Conservation (phyloP, 2,329 filamentous ascomycete genomes). For the Karstenula rhodostoma region DNA sequence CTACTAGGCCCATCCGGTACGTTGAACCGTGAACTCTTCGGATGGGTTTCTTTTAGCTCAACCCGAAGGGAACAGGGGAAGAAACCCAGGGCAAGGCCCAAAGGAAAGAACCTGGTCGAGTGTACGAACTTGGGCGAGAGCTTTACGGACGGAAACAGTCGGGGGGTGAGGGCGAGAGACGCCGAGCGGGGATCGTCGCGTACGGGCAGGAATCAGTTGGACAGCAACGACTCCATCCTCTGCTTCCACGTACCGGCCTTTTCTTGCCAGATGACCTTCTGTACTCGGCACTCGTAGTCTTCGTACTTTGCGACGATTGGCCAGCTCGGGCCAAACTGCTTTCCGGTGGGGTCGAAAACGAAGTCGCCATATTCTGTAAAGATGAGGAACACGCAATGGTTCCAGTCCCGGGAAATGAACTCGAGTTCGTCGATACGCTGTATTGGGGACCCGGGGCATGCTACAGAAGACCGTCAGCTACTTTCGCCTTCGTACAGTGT, state of each 20-base stretch:
- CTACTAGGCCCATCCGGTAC: slow-evolving; percentile 18
- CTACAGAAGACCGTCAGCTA: background rate
- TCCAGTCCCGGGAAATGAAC: slow-evolving; percentile 4
- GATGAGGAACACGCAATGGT: slow-evolving; percentile 19
- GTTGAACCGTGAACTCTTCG: slow-evolving; percentile 14
- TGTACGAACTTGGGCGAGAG: background rate
- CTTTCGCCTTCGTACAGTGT: background rate
- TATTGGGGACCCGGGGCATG: background rate
- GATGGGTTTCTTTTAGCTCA: slow-evolving; percentile 11
- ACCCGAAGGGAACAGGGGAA: slow-evolving; percentile 2
- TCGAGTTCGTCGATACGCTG: background rate
- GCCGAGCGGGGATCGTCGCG: background rate
- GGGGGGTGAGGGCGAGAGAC: background rate
- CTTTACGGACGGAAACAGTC: background rate
- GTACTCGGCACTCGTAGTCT: too few species aligned
- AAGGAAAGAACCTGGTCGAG: background rate
- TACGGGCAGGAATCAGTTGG: too few species aligned
- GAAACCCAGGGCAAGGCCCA: slow-evolving; percentile 10
- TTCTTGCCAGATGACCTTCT: too few species aligned
- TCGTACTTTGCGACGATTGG: slow-evolving; percentile 17
- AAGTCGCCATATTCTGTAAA: background rate
- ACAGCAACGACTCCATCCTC: too few species aligned
- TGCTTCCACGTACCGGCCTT: too few species aligned
- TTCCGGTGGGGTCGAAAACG: slow-evolving; percentile 28
- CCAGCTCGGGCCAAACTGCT: slow-evolving; percentile 27